These are phyloP conservation scores for Furcasterigmium furcatum DNA, from an alignment of 2,329 filamentous ascomycete genomes.

Conservation along the genomic window DNA sequence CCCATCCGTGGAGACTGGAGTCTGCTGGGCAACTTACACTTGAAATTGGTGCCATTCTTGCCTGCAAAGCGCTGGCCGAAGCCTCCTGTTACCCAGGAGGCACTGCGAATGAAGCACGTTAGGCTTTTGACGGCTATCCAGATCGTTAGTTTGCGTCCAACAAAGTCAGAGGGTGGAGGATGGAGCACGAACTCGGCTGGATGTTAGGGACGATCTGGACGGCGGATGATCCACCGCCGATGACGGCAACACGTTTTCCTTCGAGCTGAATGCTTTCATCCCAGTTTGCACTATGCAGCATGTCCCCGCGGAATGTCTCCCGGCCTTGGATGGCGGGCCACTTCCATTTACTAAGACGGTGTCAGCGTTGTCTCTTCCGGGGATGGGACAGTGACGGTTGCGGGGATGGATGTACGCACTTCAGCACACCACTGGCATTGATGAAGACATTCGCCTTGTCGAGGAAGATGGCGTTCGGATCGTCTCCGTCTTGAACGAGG, in stretches of 20 bases:
- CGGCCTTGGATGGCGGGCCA: constrained; percentile 25
- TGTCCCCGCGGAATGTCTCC: constrained; percentile 20
- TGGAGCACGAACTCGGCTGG: constrained; percentile 6
- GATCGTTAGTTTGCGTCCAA: background rate
- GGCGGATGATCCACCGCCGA: constrained; percentile 23
- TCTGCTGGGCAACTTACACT: no score
- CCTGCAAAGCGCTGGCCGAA: constrained; percentile 43
- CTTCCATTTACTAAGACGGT: constrained; percentile 17
- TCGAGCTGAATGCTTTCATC: constrained; percentile 16
- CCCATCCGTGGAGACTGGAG: no score
- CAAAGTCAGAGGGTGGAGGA: background rate
- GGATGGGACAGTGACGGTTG: constrained; percentile 23
- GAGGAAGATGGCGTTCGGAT: constrained; percentile 3
- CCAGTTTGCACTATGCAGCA: constrained; percentile 26
- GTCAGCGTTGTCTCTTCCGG: background rate
- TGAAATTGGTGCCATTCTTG: constrained; percentile 42
- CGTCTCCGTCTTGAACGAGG: constrained; percentile 8
- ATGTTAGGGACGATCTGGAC: constrained; percentile 28
- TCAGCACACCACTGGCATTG: constrained; percentile 39
- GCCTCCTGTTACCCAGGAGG: constrained; percentile 44
- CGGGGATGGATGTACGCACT: constrained; percentile 42
- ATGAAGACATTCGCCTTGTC: constrained; percentile 17
- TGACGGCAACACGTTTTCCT: constrained; percentile 23
- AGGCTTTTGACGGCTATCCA: constrained; percentile 5
- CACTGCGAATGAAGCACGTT: constrained; percentile 27